Evolutionary conservation across 257 asterid species (phyloP), one percentile per base, ranked within the genome.

Genomic region (Coffea canephora): DNA sequence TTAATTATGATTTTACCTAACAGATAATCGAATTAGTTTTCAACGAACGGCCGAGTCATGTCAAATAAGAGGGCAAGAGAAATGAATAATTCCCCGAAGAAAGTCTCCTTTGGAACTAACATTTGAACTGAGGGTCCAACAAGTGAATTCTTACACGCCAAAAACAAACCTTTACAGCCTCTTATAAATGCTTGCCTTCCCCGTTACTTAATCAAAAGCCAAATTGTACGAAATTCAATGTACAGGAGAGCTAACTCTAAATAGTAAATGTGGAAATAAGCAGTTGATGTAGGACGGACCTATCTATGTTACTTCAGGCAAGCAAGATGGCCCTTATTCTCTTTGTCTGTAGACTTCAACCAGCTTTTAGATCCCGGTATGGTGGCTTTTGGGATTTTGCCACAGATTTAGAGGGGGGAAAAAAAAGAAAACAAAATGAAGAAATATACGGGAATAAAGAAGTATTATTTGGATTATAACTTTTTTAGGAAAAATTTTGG

Each of bases 261-360:
- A 14, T 31, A 67, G 46, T 14, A 21, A 48, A 11, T 48, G 74
- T 16, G 46, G 46, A 21, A 50, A 45, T 45, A 49, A 71, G 25
- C 57, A 45, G 75, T 21, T 45, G 75, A 73, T 31, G 78, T 72
- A 79, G 78, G 78, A 48, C 78, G 78, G 78, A 48, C 78, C 71
- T 55, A 34, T 23, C 10, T 2, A 50, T 14, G 41, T 54, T 16
- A 10, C 50, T 21, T 45, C 21, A 18, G 66, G 48, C 57, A 34
- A 48, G 48, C 57, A 34, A 48, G 5, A 45, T 59, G 78, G 83
- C 64, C 79, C 46, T 80, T 73, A 73, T 80, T 49, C 83, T 73
- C 46, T 72, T 79, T 79, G 82, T 46, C 82, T 79, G 6, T 15
- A 36, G 75, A 66, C 66, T 57, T 41, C 41, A 27, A 25, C 68